Base-by-base conservation (phyloP, 2,329 filamentous ascomycete species). In the Bipolaris cookei region DNA sequence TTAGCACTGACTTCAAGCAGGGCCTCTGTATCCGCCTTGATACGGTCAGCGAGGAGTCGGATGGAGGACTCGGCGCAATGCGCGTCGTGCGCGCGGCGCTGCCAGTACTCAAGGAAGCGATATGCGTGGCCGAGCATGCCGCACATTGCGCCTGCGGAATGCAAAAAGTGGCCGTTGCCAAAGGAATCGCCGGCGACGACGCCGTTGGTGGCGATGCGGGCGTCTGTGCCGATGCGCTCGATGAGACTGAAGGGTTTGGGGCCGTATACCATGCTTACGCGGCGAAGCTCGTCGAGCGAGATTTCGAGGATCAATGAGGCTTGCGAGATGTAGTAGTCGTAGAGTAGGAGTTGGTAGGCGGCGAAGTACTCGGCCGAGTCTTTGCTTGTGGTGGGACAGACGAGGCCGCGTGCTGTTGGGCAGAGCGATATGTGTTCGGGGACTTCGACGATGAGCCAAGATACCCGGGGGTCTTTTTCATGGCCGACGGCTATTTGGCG, bases 121-220 rank as follows among this genome's bases (percentile, higher is more conserved):
- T 61, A 65, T 3, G 49, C 54, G 18, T 65, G 62, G 13, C 62
- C 62, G 4, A 65, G 42, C 62, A 65, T 65, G 13, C 62, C 61
- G 43, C 56, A 60, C 62, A 63, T 65, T 7, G 61, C 62, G 30
- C 61, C 62, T 47, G 58, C 61, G 7, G 51, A 58, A 28, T 60
- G 56, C 6, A 63, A 35, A 10, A 65, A 65, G 25, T 65, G 62
- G 3, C 62, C 62, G 18, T 63, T 63, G 1, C 62, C 62, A 16
- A 65, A 65, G 6, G 62, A 62, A 34, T 63, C 61, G 13, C 62
- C 62, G 16, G 53, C 61, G 7, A 65, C 56, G 30, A 63, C 47
- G 6, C 58, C 61, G 23, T 65, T 65, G 4, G 58, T 53, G 8
- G 61, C 61, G 4, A 65, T n/a, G 13, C 58, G 58, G 23, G 62